Percentiles rank a stretch among this genome's conserved stretches.
These are phyloP conservation scores for Melaleuca alternifolia DNA, from an alignment of 345 rosid genomes.

Conservation along the genomic window DNA sequence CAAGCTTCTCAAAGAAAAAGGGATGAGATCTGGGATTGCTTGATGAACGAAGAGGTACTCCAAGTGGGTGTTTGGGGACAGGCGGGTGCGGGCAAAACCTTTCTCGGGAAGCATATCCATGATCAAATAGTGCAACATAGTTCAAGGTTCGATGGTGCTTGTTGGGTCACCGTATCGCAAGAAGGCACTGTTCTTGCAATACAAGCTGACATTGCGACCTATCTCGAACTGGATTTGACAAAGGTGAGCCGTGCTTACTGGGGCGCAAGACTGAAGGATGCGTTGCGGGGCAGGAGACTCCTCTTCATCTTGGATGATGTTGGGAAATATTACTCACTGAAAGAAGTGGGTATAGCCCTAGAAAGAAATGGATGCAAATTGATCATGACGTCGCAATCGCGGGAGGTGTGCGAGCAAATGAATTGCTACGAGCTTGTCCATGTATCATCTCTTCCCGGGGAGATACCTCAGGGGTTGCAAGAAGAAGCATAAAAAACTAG, in stretches of 20 bases:
- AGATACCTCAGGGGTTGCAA: neutral
- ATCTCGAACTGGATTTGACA: neutral
- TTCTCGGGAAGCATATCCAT: neutral
- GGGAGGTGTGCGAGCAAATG: too few relatives aligned
- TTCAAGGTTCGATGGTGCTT: neutral
- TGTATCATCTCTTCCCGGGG: too few relatives aligned
- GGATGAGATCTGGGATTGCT: neutral
- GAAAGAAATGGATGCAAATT: too few relatives aligned
- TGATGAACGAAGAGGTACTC: neutral
- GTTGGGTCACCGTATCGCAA: neutral
- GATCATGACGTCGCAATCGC: too few relatives aligned
- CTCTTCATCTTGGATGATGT: neutral
- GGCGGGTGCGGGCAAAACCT: neutral
- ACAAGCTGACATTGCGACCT: neutral
- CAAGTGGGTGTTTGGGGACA: neutral
- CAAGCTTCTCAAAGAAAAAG: neutral
- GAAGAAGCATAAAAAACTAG: neutral
- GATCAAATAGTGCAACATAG: neutral
- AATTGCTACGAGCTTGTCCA: too few relatives aligned
- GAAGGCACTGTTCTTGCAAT: neutral
- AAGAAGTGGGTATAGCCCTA: neutral
- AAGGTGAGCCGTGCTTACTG: neutral
- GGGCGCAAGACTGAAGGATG: neutral
- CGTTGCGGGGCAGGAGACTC: neutral
- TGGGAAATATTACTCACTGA: neutral